A percentile compares a stretch with the other conserved stretches of the same genome.
Evolutionary conservation across 805 yeast genomes (phyloP).

Genomic region (Tetrapisispora phaffii): DNA sequence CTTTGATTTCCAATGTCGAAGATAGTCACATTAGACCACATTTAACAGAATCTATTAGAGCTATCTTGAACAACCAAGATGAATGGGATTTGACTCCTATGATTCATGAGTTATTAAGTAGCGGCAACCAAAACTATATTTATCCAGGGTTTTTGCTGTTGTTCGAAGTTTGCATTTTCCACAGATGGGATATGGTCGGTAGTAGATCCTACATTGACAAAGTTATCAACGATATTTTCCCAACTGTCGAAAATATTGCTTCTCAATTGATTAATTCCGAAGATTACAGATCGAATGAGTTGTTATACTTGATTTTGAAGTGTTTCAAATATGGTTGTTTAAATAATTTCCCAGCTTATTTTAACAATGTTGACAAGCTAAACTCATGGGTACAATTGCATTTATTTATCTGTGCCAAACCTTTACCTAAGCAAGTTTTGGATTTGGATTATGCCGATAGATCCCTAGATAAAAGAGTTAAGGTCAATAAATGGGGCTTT

Average conservation of each 20-base stretch:
- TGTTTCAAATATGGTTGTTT: conserved; percentile 54
- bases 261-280: conserved; percentile 26
- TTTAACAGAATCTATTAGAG: conserved; percentile 46
- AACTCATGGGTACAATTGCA: conserved; percentile 60
- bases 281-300: conserved; percentile 32
- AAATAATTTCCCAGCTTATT: conserved; percentile 48
- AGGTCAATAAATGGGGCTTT: conserved; percentile 81
- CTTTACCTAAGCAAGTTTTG: conserved; percentile 43
- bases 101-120: conserved; percentile 30
- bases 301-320: conserved; percentile 56
- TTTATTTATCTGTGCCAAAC: conserved; percentile 45
- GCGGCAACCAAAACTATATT: conserved; percentile 32
- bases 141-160: conserved; percentile 50
- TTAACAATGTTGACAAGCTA: conserved; percentile 31
- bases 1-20: conserved; percentile 37
- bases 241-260: conserved; percentile 47
- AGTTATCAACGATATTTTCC: conserved; percentile 42
- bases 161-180: conserved; percentile 44
- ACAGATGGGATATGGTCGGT: conserved; percentile 46
- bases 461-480: conserved; percentile 42
- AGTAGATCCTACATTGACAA: conserved; percentile 39
- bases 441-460: conserved; percentile 41
- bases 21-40: conserved; percentile 43
- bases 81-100: conserved; percentile 30
- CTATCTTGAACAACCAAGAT: conserved; percentile 39